Evolutionary conservation across 2,329 filamentous ascomycete genomes (phyloP), one percentile per base, ranked within the genome.

Genomic region (Paramyrothecium roridum): DNA sequence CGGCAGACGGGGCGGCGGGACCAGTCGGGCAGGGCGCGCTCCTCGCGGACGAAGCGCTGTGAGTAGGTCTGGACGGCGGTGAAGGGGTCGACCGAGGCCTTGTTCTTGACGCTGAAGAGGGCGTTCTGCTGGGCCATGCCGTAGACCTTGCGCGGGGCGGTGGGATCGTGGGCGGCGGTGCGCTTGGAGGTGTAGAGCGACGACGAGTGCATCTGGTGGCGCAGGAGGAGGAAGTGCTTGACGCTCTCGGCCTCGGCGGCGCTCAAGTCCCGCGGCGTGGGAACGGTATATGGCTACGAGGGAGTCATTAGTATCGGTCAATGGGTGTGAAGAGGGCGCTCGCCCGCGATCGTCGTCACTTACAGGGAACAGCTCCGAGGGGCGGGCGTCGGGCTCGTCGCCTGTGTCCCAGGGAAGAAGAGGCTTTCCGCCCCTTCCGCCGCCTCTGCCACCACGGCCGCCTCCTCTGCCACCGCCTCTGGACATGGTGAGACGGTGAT

Each of bases 331-430:
- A 49, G 12, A 34, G 26, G 40, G n/a, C n/a, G n/a, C n/a, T n/a
- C n/a, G n/a, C n/a, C n/a, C n/a, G n/a, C n/a, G n/a, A n/a, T 20
- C 20, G 21, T 30, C 30, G 21, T 12, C 12, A 63, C 77, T 57
- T 67, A 83, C 81, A 0, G 83, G 82, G 57, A 85, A 85, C 11
- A 82, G 77, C 60, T 85, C 82, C n/a, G 80, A 80, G 8, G 83
- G 83, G 33, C 80, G 75, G 52, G 77, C 77, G 65, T 84, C 80
- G 10, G 80, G 78, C 59, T 85, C 82, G 59, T 83, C 80, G 45
- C 77, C 73, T 19, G 70, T 75, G 48, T 78, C 77, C 78, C 81
- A 84, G 0, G 81, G 77, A 54, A 82, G 73, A 26, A 76, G 75
- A 12, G 75, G 76, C 19, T 75, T 68, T 49, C 78, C 75, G 48